Percentiles rank a stretch among this genome's conserved stretches.
These are phyloP conservation scores for Leccinum barrowsii DNA, from an alignment of 768 basidiomycete species.

Conservation along the genomic window DNA sequence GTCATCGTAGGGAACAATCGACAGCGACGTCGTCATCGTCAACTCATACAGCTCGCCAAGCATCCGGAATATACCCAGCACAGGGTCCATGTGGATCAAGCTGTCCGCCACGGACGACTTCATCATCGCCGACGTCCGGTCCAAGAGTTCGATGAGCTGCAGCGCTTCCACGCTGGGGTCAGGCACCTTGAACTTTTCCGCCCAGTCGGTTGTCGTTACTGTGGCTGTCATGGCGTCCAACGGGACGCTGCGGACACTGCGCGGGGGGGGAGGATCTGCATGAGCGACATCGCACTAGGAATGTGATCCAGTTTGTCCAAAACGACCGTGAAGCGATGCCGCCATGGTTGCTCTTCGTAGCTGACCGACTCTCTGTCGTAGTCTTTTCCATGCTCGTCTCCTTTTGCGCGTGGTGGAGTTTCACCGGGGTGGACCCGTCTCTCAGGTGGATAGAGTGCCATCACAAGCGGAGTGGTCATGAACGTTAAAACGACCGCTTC, in stretches of 20 bases:
- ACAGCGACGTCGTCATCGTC: slow-evolving; percentile 57
- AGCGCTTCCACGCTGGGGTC: slow-evolving; percentile 66
- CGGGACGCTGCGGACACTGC: neutral
- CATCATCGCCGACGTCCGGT: slow-evolving; percentile 64
- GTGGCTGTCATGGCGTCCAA: slow-evolving; percentile 9
- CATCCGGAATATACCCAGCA: slow-evolving; percentile 71
- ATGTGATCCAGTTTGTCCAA: slow-evolving; percentile 89
- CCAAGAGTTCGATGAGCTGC: slow-evolving; percentile 79
- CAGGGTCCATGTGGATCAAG: slow-evolving; percentile 66
- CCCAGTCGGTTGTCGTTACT: slow-evolving; percentile 6
- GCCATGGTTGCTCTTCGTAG: slow-evolving; percentile 33
- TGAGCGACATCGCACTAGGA: slow-evolving; percentile 84
- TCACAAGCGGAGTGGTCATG: slow-evolving; percentile 78
- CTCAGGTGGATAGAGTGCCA: slow-evolving; percentile 62
- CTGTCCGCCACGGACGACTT: slow-evolving; percentile 62
- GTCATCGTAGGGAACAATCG: slow-evolving; percentile 75
- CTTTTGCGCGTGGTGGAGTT: slow-evolving; percentile 13
- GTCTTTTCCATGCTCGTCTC: slow-evolving; percentile 31
- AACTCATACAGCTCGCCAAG: slow-evolving; percentile 73
- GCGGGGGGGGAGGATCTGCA: slow-evolving; percentile 67
- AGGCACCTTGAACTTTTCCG: slow-evolving; percentile 12
- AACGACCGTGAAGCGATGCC: slow-evolving; percentile 72
- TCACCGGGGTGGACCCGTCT: slow-evolving; percentile 45
- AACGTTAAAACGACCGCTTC: slow-evolving; percentile 80
- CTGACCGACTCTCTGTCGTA: slow-evolving; percentile 6